These are phyloP conservation scores for Acacia confusa DNA, from an alignment of 306 rosid genomes.

Conservation along the genomic window DNA sequence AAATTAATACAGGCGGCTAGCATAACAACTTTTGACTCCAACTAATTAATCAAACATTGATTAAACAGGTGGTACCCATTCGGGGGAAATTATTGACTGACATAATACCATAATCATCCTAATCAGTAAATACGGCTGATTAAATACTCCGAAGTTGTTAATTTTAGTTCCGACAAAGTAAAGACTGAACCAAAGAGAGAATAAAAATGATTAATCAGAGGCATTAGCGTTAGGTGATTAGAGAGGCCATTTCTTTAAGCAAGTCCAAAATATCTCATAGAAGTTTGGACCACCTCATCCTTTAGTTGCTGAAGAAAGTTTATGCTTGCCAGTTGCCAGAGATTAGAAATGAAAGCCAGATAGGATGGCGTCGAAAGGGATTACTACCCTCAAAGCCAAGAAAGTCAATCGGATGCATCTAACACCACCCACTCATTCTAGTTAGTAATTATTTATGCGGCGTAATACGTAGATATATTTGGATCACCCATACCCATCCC, in stretches of 20 bases:
- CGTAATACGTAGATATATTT: not conserved
- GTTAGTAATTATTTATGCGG: not conserved
- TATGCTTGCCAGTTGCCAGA: slow-evolving; percentile 36
- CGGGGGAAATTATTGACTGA: not conserved
- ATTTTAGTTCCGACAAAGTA: not conserved
- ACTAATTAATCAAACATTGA: not conserved
- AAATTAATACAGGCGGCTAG: not conserved
- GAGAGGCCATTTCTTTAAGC: not conserved
- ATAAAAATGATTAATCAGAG: not conserved
- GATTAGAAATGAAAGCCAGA: slow-evolving; percentile 1
- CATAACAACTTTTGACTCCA: slow-evolving; percentile 9
- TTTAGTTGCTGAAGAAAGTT: not conserved
- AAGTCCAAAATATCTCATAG: not conserved
- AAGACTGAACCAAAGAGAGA: not conserved
- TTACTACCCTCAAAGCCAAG: not conserved
- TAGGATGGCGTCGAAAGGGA: not conserved
- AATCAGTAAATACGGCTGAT: not conserved
- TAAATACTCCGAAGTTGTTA: not conserved
- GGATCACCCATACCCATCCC: not conserved
- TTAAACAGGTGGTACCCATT: not conserved
- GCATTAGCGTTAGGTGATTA: not conserved
- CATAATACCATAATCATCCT: not conserved
- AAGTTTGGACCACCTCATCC: slow-evolving; percentile 12
- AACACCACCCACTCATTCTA: slow-evolving; percentile 13
- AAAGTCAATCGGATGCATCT: slow-evolving; percentile 27